phyloP scores from a whole-genome alignment of 441 rosid species.

The Euphorbia schlechtendalii region DNA sequence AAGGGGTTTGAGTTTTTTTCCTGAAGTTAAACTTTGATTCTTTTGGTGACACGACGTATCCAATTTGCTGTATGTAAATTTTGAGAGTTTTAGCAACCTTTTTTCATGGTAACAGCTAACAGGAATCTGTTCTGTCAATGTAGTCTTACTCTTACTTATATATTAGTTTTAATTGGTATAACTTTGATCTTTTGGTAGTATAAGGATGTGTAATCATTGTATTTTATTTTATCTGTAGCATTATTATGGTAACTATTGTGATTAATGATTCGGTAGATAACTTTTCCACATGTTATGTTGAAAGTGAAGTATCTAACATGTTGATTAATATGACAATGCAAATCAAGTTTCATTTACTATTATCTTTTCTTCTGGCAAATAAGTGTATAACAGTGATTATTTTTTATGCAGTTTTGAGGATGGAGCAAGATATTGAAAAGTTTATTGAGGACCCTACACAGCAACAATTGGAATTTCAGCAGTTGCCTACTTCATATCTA shows the following conservation, averaged over 20 bases:
- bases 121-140: neutral
- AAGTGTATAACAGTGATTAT: neutral
- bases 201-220: neutral
- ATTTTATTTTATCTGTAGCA: neutral
- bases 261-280: neutral
- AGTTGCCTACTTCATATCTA: slow-evolving; percentile 73
- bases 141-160: neutral
- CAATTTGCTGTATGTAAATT: neutral
- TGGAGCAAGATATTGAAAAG: slow-evolving; percentile 80
- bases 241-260: neutral
- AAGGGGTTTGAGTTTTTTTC: neutral
- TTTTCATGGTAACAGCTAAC: neutral
- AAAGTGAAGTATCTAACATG: neutral
- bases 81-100: neutral
- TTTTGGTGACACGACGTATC: neutral
- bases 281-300: neutral
- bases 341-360: neutral
- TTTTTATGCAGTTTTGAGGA: slow-evolving; percentile 47
- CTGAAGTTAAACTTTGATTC: slow-evolving; percentile 1
- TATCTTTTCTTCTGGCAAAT: neutral
- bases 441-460: slow-evolving; percentile 53
- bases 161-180: neutral
- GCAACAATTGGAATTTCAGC: slow-evolving; percentile 73
- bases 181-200: neutral
- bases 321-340: slow-evolving; percentile 3